Evolutionary conservation across 1,139 yeast species (phyloP), one percentile per base, ranked within the genome.

Genomic region (Entelexis paramagnoliae): DNA sequence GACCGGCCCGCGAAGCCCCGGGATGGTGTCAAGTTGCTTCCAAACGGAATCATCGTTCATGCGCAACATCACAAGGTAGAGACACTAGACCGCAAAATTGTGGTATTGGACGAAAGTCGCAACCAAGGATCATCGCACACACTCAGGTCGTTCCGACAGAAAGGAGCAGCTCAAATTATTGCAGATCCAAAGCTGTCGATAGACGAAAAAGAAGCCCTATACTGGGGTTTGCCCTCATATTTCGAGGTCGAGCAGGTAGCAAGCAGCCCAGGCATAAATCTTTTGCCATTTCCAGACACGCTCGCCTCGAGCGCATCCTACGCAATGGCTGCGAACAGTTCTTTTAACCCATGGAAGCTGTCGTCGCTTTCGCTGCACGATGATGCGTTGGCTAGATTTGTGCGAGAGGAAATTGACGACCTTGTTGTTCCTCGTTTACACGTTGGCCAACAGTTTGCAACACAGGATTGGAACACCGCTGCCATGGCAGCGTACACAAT

Each of bases 1-100:
- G 46, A 17, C 9, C 19, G n/a, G 17, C 38, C 47, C 6, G 34
- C 48, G 1, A 36, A 49, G 30, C 43, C 40, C 9, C 48, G 32
- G 9, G 33, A 49, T 8, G 60, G 56, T 20, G 55, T 54, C 42
- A 44, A 55, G 24, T 52, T 46, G 19, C 49, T 57, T n/a, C 44
- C 56, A 2, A 34, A 52, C 24, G 52, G 53, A 9, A 52, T 52
- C 22, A 51, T 45, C 36, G 51, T 50, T 28, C 48, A 19, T 8
- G 46, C 26, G 13, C 32, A 9, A 4, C 28, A 4, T n/a, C 11
- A 7, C 11, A 11, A 32, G 6, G 14, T 33, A 11, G 20, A 3
- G 26, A 2, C 20, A 14, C 20, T 19, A 11, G 41, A 33, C 35
- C 36, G 51, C 20, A 16, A 26, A 13, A 17, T 48, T 14, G 24